Percentiles rank a stretch among this genome's conserved stretches.
Evolutionary conservation across 129 eudicot genomes (phyloP).

Genomic region (Apium graveolens): DNA sequence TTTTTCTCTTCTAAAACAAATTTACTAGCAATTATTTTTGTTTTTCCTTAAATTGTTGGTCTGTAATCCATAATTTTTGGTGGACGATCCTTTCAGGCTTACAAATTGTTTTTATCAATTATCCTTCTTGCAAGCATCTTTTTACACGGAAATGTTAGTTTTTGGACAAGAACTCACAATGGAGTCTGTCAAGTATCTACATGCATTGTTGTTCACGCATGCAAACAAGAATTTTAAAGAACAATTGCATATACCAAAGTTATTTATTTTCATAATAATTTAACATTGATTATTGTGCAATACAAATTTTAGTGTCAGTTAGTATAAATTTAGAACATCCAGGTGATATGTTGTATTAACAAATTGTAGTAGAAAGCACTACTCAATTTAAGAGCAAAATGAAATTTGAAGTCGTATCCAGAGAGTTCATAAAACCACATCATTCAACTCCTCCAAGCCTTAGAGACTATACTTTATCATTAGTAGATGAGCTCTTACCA

Average conservation of each 20-base stretch:
- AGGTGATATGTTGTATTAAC: background rate
- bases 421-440: constrained; percentile 13
- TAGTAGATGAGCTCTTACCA: background rate
- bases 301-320: background rate
- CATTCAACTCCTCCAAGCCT: constrained; percentile 13
- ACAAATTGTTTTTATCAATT: too few species aligned
- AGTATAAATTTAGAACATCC: background rate
- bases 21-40: too few species aligned
- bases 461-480: background rate
- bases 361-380: background rate
- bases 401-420: constrained; percentile 7
- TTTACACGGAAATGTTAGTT: background rate
- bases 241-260: background rate
- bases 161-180: too few species aligned
- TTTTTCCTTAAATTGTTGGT: too few species aligned
- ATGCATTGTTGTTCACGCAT: background rate
- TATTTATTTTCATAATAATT: too few species aligned
- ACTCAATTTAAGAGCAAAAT: background rate
- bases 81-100: too few species aligned
- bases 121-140: too few species aligned
- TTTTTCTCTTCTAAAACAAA: background rate
- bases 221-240: background rate
- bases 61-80: too few species aligned
- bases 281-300: background rate
- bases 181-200: background rate